phyloP scores from a whole-genome alignment of 2,329 filamentous ascomycete species.

The Apiospora hydei region DNA sequence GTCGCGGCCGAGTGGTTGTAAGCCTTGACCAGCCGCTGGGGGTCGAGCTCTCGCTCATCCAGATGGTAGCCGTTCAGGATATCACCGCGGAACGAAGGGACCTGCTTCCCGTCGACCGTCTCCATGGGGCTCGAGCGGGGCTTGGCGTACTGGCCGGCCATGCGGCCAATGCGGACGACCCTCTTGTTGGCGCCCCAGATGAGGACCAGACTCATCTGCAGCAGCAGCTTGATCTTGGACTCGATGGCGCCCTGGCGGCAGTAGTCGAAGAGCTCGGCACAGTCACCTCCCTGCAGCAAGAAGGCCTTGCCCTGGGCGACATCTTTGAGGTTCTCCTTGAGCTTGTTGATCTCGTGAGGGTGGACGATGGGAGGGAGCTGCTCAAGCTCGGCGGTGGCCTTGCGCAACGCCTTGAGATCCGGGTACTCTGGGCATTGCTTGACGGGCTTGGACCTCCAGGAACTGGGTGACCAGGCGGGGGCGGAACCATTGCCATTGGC shows the following conservation, averaged over 20 bases:
- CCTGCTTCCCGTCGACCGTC: conserved; percentile 77
- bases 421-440: conserved; percentile 78
- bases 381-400: conserved; percentile 69
- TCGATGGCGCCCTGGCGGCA: conserved; percentile 90
- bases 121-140: conserved; percentile 90
- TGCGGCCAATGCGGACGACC: conserved; percentile 91
- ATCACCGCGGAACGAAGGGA: conserved; percentile 92
- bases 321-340: conserved; percentile 81
- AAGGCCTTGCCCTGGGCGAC: conserved; percentile 92
- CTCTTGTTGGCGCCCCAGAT: conserved; percentile 86
- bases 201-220: conserved; percentile 96
- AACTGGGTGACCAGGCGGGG: conserved; percentile 63
- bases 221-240: conserved; percentile 92
- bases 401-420: conserved; percentile 64
- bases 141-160: conserved; percentile 98
- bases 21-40: conserved; percentile 82
- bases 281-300: conserved; percentile 94
- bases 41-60: conserved; percentile 81
- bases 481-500: not conserved
- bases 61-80: conserved; percentile 89
- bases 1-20: conserved; percentile 97
- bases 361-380: conserved; percentile 81
- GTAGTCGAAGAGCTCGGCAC: conserved; percentile 97
- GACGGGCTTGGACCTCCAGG: conserved; percentile 81
- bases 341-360: conserved; percentile 78